phyloP scores from a whole-genome alignment of 768 basidiomycete genomes.

The Kwoniella mangroviensis region DNA sequence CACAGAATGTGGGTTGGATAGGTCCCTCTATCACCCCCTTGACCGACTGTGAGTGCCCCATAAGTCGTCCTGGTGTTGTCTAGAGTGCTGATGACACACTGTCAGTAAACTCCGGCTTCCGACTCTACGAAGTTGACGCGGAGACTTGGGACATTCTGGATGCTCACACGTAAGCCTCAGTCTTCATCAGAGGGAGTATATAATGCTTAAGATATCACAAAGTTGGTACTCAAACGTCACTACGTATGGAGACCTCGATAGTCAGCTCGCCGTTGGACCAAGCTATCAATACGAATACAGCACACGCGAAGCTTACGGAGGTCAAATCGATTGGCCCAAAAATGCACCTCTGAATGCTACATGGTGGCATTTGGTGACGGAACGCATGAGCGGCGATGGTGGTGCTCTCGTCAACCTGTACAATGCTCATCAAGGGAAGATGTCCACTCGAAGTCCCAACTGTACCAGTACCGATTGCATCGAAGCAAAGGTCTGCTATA shows the following conservation, averaged over 20 bases:
- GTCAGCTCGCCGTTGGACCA: constrained; percentile 66
- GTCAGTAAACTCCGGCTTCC: constrained; percentile 74
- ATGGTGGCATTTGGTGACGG: constrained; percentile 79
- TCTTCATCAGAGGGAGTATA: neutral
- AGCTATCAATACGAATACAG: constrained; percentile 71
- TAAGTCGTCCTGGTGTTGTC: too few relatives aligned
- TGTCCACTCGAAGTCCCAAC: constrained; percentile 63
- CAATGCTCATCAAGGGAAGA: constrained; percentile 74
- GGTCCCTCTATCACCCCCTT: constrained; percentile 71
- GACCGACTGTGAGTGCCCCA: constrained; percentile 24
- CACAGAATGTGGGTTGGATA: constrained; percentile 66
- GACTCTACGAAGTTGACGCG: constrained; percentile 73
- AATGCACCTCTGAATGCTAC: constrained; percentile 76
- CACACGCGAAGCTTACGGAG: constrained; percentile 71
- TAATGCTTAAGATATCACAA: neutral
- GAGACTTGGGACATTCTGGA: constrained; percentile 80
- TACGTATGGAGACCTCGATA: constrained; percentile 66
- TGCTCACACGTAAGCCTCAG: constrained; percentile 69
- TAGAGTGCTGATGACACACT: constrained; percentile 58
- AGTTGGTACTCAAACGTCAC: constrained; percentile 73
- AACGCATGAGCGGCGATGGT: constrained; percentile 59
- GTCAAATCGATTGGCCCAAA: constrained; percentile 65
- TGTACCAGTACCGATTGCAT: constrained; percentile 67
- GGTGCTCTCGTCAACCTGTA: constrained; percentile 62
- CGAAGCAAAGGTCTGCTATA: constrained; percentile 69